phyloP scores from a whole-genome alignment of 345 rosid genomes.

The Litchi chinensis region DNA sequence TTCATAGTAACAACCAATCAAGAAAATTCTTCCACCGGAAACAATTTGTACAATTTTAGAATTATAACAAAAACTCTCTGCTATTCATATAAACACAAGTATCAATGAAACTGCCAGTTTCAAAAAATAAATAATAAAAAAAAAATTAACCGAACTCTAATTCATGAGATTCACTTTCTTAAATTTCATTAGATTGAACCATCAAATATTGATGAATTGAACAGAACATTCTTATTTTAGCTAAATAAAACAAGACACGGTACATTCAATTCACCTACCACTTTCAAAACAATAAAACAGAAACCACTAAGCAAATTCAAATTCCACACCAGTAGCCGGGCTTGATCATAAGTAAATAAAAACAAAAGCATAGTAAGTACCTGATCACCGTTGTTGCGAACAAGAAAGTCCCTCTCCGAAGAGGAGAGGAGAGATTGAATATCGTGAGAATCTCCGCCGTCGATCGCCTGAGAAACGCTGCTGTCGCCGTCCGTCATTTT shows the following conservation, averaged over 20 bases:
- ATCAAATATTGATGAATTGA: not conserved
- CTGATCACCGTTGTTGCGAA: constrained; percentile 63
- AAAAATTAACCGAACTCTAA: not conserved
- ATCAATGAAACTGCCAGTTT: not conserved
- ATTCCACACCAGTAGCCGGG: not conserved
- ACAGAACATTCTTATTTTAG: not conserved
- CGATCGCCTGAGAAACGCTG: constrained; percentile 15
- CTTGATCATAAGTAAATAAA: not conserved
- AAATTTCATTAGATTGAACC: not conserved
- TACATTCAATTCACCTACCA: not conserved
- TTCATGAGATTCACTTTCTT: not conserved
- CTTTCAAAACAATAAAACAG: not conserved
- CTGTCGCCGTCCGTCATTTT: constrained; percentile 26
- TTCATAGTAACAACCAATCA: not conserved
- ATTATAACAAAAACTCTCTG: not conserved
- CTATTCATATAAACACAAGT: not conserved
- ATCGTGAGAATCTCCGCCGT: constrained; percentile 41
- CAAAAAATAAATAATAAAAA: no score
- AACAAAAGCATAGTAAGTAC: constrained; percentile 15
- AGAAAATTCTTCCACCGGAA: not conserved
- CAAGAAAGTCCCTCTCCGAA: constrained; percentile 59
- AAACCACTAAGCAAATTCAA: not conserved
- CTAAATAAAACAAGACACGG: not conserved
- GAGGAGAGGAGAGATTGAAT: constrained; percentile 52
- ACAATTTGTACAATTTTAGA: not conserved